Evolutionary conservation across 2,329 filamentous ascomycete genomes (phyloP).

Genomic region (Dactylellina drechsleri): DNA sequence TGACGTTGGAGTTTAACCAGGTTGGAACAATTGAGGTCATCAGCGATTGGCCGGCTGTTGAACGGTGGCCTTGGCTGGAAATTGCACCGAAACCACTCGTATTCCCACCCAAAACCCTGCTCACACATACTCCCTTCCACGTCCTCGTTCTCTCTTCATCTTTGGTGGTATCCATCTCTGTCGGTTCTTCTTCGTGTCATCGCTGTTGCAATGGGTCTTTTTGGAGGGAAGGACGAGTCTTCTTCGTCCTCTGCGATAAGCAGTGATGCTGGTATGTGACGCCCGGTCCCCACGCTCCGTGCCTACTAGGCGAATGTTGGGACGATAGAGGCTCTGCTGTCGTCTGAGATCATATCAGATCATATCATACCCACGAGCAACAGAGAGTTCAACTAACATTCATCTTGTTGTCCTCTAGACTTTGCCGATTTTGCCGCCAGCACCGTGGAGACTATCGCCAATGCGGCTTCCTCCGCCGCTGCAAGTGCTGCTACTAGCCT

Average conservation of each 20-base stretch:
- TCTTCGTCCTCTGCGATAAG: constrained; percentile 49
- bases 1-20: constrained; percentile 29
- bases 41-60: constrained; percentile 23
- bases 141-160: constrained; percentile 24
- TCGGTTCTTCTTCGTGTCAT: constrained; percentile 34
- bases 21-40: constrained; percentile 11
- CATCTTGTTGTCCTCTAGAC: constrained; percentile 68
- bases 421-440: constrained; percentile 87
- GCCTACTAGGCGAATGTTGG: constrained; percentile 39
- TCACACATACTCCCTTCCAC: constrained; percentile 6
- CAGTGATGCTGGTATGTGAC: constrained; percentile 48
- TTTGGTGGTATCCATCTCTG: constrained; percentile 22
- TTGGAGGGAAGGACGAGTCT: constrained; percentile 49
- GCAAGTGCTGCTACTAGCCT: constrained; percentile 66
- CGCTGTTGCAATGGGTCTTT: constrained; percentile 49
- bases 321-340: constrained; percentile 31
- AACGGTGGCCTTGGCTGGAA: constrained; percentile 24
- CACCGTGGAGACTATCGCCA: constrained; percentile 65
- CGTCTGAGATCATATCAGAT: constrained; percentile 31
- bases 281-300: constrained; percentile 18
- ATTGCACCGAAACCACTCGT: constrained; percentile 26
- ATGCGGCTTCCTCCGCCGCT: constrained; percentile 60
- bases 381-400: neutral
- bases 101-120: constrained; percentile 22
- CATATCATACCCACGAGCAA: constrained; percentile 2